Base-by-base conservation (phyloP, 768 basidiomycete genomes). In the Leccinum uliginosum region DNA sequence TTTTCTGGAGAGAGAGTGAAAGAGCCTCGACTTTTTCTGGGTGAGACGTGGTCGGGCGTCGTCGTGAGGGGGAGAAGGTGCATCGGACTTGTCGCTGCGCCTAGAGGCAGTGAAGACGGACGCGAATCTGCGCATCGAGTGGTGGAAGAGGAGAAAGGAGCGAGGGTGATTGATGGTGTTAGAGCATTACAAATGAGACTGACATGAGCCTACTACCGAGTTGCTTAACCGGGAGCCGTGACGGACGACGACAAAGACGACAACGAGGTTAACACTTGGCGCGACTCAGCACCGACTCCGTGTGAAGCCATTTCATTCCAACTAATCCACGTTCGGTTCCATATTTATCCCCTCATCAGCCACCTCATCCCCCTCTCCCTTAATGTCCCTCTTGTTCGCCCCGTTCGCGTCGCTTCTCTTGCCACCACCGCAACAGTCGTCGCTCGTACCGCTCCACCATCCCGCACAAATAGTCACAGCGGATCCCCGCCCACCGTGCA, bases 361-460 rank as follows among this genome's bases (percentile, higher is more conserved):
- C 40, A 21, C 40, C 40, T 43, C 19, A 21, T 3, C 35, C 8
- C 35, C 40, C 6, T 8, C 30, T 30, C 58, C 65, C 51, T 63
- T 65, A 66, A 66, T 60, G 53, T 55, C 53, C 60, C 44, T 52
- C 48, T 9, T 34, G 51, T 30, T 45, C 10, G 12, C 26, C 50
- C 47, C 53, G 51, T 53, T 47, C 62, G 56, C 60, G 51, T 55
- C 68, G 67, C 55, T 67, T 62, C 17, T 55, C 58, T 32, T 67
- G 71, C 78, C 76, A 77, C 80, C 83, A 81, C 53, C 77, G 72
- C 60, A 73, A 63, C 34, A 93, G 58, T 50, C 89, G 74, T 58
- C 82, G 74, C 71, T 94, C 93, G 54, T 83, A 85, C 51, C 73
- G 70, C 68, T 87, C 86, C 27, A 91, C 75, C 15, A 88, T 77